Evolutionary conservation across 176 grass and related monocot species (phyloP).

Genomic region (Avena eriantha): DNA sequence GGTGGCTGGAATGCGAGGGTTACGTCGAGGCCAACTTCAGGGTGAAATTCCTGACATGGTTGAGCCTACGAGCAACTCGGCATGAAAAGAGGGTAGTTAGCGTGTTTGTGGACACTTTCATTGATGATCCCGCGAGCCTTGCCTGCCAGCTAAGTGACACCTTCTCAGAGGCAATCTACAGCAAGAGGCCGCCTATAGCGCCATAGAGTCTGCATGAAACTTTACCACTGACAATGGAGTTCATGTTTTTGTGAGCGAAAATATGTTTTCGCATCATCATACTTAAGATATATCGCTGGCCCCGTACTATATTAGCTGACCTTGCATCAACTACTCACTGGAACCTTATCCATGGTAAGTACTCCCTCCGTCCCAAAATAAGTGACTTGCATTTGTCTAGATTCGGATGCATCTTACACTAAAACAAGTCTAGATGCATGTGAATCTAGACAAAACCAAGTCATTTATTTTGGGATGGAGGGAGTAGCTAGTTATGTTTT

Average conservation of each 20-base stretch:
- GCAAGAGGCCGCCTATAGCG: conserved; percentile 33
- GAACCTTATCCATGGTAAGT: background rate
- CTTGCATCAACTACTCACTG: background rate
- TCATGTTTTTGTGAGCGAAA: background rate
- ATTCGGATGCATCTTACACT: too few species aligned
- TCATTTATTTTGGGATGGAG: too few species aligned
- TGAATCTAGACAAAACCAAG: too few species aligned
- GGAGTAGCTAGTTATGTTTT: too few species aligned
- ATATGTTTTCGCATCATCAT: background rate
- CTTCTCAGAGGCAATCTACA: conserved; percentile 57
- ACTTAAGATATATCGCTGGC: background rate
- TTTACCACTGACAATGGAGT: conserved; percentile 46
- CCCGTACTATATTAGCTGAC: background rate
- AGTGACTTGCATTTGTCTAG: too few species aligned
- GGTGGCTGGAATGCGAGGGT: conserved; percentile 57
- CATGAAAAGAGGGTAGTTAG: conserved; percentile 49
- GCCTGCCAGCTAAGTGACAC: conserved; percentile 39
- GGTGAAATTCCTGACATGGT: conserved; percentile 68
- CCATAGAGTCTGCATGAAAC: conserved; percentile 49
- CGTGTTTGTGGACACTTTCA: conserved; percentile 45
- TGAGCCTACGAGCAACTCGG: conserved; percentile 54
- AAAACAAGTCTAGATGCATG: too few species aligned
- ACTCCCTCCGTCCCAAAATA: too few species aligned
- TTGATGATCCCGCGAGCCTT: conserved; percentile 39
- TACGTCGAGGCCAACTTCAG: conserved; percentile 50